Evolutionary conservation across 2,329 filamentous ascomycete genomes (phyloP).

Genomic region (Shiraia sp.): DNA sequence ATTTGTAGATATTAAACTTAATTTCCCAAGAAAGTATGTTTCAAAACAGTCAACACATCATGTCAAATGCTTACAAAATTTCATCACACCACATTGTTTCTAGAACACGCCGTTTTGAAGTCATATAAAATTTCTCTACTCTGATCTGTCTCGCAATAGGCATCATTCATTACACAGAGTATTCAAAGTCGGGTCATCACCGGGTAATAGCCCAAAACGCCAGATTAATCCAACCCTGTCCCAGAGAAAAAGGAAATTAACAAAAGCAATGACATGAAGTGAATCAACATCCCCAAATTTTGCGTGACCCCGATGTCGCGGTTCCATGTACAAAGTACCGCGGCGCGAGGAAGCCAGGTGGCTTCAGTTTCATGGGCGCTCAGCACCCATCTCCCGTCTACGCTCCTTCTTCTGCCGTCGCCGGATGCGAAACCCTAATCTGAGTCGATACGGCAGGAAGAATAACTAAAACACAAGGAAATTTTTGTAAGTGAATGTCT

Average conservation of each 20-base stretch:
- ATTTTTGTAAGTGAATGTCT: conserved; percentile 31
- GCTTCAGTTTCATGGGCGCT: conserved; percentile 6
- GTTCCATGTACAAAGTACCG: too few species aligned
- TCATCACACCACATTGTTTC: background rate
- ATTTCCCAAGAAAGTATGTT: too few species aligned
- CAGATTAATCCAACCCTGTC: background rate
- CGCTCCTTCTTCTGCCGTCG: conserved; percentile 8
- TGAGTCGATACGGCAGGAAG: conserved; percentile 23
- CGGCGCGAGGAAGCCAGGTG: background rate
- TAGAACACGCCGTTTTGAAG: conserved; percentile 8
- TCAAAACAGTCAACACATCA: too few species aligned
- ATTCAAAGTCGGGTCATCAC: conserved; percentile 13
- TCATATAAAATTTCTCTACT: conserved; percentile 15
- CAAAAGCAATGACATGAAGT: background rate
- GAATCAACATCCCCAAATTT: too few species aligned
- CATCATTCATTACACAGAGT: conserved; percentile 35
- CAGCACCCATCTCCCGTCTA: conserved; percentile 18
- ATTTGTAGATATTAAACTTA: too few species aligned
- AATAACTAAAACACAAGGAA: conserved; percentile 26
- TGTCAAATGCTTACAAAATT: background rate
- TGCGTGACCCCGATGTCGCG: too few species aligned
- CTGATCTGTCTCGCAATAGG: conserved; percentile 6
- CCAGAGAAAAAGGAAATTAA: background rate
- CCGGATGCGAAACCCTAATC: conserved; percentile 22
- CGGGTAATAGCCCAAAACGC: background rate